A percentile compares a stretch with the other conserved stretches of the same genome.
These are phyloP conservation scores for Coniferiporia sulphurascens DNA, from an alignment of 1,284 basidiomycete genomes.

Conservation along the genomic window DNA sequence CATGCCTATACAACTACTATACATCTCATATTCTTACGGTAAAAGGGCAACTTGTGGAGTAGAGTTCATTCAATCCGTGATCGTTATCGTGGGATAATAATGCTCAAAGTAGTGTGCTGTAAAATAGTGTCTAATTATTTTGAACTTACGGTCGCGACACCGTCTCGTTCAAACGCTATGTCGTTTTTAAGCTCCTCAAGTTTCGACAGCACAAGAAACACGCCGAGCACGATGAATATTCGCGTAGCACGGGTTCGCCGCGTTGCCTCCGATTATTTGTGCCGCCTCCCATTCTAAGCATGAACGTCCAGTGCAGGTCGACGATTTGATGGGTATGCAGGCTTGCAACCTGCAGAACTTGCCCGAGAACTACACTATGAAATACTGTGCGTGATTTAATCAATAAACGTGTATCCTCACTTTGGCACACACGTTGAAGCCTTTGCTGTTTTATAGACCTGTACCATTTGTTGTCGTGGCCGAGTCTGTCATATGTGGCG, in stretches of 20 bases:
- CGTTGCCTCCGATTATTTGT: not conserved
- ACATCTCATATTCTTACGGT: no score
- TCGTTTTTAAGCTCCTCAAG: no score
- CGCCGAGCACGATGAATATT: not conserved
- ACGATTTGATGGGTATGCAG: constrained; percentile 86
- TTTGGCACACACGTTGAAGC: not conserved
- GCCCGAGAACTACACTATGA: constrained; percentile 84
- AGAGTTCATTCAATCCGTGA: no score
- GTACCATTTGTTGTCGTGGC: constrained; percentile 89
- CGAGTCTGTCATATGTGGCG: constrained; percentile 90
- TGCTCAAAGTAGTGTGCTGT: no score
- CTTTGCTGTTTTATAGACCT: constrained; percentile 52
- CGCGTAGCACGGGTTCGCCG: not conserved
- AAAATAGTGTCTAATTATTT: no score
- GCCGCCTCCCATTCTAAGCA: not conserved
- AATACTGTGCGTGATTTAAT: constrained; percentile 63
- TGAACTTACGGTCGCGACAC: no score
- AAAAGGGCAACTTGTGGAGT: no score
- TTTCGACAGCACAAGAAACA: not conserved
- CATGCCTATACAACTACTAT: no score
- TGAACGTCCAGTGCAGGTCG: constrained; percentile 35
- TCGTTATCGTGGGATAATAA: no score
- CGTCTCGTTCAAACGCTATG: no score
- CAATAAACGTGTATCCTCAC: not conserved
- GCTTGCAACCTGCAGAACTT: constrained; percentile 85